These are phyloP conservation scores for Ophiostoma australiae DNA, from an alignment of 2,329 filamentous ascomycete genomes.

Conservation along the genomic window DNA sequence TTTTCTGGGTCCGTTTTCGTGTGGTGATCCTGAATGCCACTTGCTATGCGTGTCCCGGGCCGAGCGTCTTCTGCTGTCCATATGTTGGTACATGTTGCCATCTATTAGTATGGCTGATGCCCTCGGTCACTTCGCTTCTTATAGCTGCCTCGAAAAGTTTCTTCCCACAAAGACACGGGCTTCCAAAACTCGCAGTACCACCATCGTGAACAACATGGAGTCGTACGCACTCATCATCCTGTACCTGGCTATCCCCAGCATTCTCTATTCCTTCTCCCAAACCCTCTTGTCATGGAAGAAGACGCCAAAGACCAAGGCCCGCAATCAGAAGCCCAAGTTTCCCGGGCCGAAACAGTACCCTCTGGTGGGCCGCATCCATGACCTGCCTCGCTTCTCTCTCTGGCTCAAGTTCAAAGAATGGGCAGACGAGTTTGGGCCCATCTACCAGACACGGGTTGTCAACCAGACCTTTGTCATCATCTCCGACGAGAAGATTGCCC, in stretches of 20 bases:
- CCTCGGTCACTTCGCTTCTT: neutral
- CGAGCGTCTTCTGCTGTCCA: neutral
- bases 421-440: conserved; percentile 41
- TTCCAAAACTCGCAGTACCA: neutral
- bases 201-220: neutral
- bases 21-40: neutral
- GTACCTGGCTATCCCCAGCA: neutral
- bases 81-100: too few relatives aligned
- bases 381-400: conserved; percentile 43
- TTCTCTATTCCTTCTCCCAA: neutral
- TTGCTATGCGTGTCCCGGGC: neutral
- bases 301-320: neutral
- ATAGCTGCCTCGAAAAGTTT: neutral
- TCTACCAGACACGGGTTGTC: conserved; percentile 41
- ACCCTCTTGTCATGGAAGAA: neutral
- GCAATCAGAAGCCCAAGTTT: conserved; percentile 32
- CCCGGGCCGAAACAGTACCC: conserved; percentile 46
- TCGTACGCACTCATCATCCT: neutral
- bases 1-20: neutral
- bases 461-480: conserved; percentile 42
- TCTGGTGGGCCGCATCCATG: conserved; percentile 46
- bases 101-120: neutral
- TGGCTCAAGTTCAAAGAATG: conserved; percentile 51
- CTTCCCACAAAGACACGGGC: neutral
- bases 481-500: conserved; percentile 46